Evolutionary conservation across 2,329 filamentous ascomycete species (phyloP), one percentile per base, ranked within the genome.

Genomic region (Diplodia sapinea): DNA sequence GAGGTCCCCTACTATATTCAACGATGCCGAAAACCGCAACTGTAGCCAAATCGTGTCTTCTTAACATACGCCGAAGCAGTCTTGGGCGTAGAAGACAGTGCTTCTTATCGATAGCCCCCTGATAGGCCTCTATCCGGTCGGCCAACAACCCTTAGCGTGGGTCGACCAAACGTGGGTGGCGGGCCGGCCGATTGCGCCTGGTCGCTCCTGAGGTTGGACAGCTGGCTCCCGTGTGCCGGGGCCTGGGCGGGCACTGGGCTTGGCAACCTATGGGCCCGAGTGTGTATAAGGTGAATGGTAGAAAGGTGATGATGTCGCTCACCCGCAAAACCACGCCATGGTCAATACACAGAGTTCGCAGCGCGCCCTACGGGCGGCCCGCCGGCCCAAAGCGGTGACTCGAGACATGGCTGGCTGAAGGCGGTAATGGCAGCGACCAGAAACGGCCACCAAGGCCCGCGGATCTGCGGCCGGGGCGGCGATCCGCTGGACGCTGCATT

Each of bases 381-480:
- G 29, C 15, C 36, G 57, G 40, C 57, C 57, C 57, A 43, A 62
- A 31, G 29, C 57, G 47, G 47, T 47, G 59, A 51, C 29, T 63
- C 59, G 59, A 63, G 40, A 51, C 47, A 63, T 63, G 59, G 59
- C 59, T 63, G 59, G 59, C 59, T 63, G 59, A 63, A 49, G 15
- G 59, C 29, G 59, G 59, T 15, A 63, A 51, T 63, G 59, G 59
- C 50, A 63, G 47, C 59, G 59, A 63, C 59, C 59, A 63, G 59
- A 63, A 63, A 63, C 59, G 59, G 59, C 17, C 47, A 51, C n/a
- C 29, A 36, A 51, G 59, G 43, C 47, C 59, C 29, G 47, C n/a
- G 3, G 59, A 63, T 63, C 59, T 36, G 59, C 59, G 29, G 43
- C 57, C 57, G 43, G 57, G 57, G 57, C 54, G 55, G 36, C 55